A percentile compares a stretch with the other conserved stretches of the same genome.
Evolutionary conservation across 176 grass and related monocot species (phyloP).

Genomic region (Pontederia crassipes): DNA sequence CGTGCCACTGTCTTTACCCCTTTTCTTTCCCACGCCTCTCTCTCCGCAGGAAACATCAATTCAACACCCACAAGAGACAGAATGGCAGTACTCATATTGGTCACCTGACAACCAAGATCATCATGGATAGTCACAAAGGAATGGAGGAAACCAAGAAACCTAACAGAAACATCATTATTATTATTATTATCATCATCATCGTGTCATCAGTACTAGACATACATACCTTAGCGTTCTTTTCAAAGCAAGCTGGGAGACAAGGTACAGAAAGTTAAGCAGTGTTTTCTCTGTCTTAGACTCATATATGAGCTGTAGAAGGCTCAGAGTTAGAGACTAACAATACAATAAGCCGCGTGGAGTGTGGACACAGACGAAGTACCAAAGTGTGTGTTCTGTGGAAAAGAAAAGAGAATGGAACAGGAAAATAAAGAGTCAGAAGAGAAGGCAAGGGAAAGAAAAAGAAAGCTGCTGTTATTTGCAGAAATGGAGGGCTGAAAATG

Average conservation of each 20-base stretch:
- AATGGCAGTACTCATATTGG: conserved; percentile 93
- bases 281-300: neutral
- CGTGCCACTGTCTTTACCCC: conserved; percentile 28
- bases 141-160: conserved; percentile 26
- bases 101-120: conserved; percentile 91
- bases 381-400: neutral
- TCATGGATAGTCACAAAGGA: conserved; percentile 70
- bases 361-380: conserved; percentile 5
- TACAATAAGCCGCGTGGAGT: conserved; percentile 2
- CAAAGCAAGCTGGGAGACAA: conserved; percentile 31
- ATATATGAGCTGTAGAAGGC: neutral
- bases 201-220: conserved; percentile 30
- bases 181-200: conserved; percentile 33
- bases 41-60: conserved; percentile 66
- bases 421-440: neutral
- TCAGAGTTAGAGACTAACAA: neutral
- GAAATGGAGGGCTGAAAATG: conserved; percentile 16
- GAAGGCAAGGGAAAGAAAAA: neutral
- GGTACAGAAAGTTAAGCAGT: conserved; percentile 23
- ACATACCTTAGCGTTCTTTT: conserved; percentile 35
- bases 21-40: conserved; percentile 15
- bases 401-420: neutral
- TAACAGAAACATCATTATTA: conserved; percentile 34
- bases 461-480: conserved; percentile 12
- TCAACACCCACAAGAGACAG: conserved; percentile 90